phyloP scores from a whole-genome alignment of 2,329 filamentous ascomycete genomes.

The Nemania sp. region DNA sequence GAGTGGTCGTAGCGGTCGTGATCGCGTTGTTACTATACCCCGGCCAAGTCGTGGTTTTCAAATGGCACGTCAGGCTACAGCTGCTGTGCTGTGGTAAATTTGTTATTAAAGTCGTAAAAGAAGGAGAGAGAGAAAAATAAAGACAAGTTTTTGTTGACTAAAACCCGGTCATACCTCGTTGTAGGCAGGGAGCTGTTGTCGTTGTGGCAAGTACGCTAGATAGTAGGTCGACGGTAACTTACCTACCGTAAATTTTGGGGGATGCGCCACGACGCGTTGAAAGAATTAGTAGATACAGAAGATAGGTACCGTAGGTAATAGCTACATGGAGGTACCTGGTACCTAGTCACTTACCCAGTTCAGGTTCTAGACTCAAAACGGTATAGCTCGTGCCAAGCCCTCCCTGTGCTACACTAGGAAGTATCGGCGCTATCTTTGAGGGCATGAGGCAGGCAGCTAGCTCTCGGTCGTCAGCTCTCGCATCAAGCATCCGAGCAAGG shows the following conservation, averaged over 20 bases:
- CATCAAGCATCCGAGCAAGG: constrained; percentile 15
- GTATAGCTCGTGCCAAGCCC: too few species aligned
- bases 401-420: too few species aligned
- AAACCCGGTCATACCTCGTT: not conserved
- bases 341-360: not conserved
- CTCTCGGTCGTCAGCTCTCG: constrained; percentile 37
- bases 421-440: not conserved
- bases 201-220: too few species aligned
- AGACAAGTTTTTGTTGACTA: not conserved
- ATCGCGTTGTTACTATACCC: constrained; percentile 2
- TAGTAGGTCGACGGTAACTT: too few species aligned
- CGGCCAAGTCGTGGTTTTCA: not conserved
- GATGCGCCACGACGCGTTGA: constrained; percentile 11
- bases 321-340: too few species aligned
- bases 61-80: not conserved
- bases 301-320: too few species aligned
- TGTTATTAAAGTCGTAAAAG: not conserved
- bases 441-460: constrained; percentile 39
- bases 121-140: not conserved
- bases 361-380: too few species aligned
- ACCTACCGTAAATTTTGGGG: too few species aligned
- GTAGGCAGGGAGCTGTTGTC: not conserved
- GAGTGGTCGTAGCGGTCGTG: not conserved
- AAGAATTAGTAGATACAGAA: too few species aligned
- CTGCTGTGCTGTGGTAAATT: not conserved